Base-by-base conservation (phyloP, 2,329 filamentous ascomycete species). In the Alternaria brassicae region DNA sequence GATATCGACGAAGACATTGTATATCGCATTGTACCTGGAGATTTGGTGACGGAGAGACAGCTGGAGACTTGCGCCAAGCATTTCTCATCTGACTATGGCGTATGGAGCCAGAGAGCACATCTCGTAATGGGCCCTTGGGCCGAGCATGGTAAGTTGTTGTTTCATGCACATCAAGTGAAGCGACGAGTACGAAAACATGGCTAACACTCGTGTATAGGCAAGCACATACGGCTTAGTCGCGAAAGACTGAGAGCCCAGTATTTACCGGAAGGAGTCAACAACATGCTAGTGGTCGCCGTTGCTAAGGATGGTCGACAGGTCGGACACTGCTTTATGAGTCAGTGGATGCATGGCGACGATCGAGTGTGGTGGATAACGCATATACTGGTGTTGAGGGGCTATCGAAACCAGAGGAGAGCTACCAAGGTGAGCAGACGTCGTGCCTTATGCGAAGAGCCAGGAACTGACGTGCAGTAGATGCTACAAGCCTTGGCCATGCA, bases 301-400 rank as follows among this genome's bases (percentile, higher is more conserved):
- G 41, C 55, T 12, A 28, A 27, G 15, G 27, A 36, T 10, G 21
- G 34, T 12, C 30, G 27, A 36, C 52, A 49, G 17, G 15, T 64
- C 23, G 61, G 41, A 8, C 53, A 62, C 27, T 64, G 61, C 25
- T 59, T 64, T 21, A 42, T 59, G 12, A 59, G 55, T 17, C 58
- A 60, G 34, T 64, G 59, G 61, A 41, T 44, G 32, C 51, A 54
- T 40, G 32, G 44, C 1, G 44, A 30, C 9, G 52, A 47, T 10
- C 56, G 58, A 7, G 41, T 64, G 1, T 64, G 52, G 55, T 64
- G 58, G 61, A 60, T 62, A 30, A 62, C 61, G 2, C 59, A 64
- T 15, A 17, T 62, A 44, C 19, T 64, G 42, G 61, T 64, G 37
- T 4, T 50, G 3, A 36, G 54, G 6, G 25, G 41, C 7, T 54